Conservation (phyloP, 805 yeast genomes). For the Kodamaea hsintzibuensis region DNA sequence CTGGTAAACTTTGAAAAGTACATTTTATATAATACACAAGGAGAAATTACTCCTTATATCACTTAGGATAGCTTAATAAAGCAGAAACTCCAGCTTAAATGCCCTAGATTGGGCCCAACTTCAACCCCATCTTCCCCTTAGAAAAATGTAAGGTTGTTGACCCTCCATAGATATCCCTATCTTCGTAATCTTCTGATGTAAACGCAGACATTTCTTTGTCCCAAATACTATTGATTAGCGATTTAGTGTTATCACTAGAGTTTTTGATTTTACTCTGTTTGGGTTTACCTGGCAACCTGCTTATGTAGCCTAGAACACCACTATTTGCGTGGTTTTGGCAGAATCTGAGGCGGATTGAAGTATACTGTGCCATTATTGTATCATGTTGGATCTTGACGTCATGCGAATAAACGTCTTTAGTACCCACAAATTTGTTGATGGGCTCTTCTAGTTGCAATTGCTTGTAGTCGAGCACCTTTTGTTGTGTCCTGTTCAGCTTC, state of each 20-base stretch:
- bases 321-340: constrained; percentile 17
- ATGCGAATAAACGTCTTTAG: constrained; percentile 9
- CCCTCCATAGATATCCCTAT: constrained; percentile 6
- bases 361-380: constrained; percentile 36
- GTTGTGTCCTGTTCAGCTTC: constrained; percentile 32
- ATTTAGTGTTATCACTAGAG: neutral
- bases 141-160: constrained; percentile 4
- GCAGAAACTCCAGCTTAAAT: too few relatives aligned
- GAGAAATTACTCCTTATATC: too few relatives aligned
- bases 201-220: constrained; percentile 9
- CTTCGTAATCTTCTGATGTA: constrained; percentile 7
- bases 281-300: constrained; percentile 6
- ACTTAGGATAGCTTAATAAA: too few relatives aligned
- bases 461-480: constrained; percentile 35
- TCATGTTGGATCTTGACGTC: constrained; percentile 36
- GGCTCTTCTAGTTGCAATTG: constrained; percentile 22
- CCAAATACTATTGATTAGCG: constrained; percentile 12
- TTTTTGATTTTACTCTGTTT: neutral
- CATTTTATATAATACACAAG: too few relatives aligned
- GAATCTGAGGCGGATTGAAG: constrained; percentile 37
- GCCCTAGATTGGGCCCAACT: neutral
- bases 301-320: constrained; percentile 32
- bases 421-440: constrained; percentile 7
- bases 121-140: neutral
- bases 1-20: too few relatives aligned